These are phyloP conservation scores for Geranium incanum DNA, from an alignment of 441 rosid genomes.

Conservation along the genomic window DNA sequence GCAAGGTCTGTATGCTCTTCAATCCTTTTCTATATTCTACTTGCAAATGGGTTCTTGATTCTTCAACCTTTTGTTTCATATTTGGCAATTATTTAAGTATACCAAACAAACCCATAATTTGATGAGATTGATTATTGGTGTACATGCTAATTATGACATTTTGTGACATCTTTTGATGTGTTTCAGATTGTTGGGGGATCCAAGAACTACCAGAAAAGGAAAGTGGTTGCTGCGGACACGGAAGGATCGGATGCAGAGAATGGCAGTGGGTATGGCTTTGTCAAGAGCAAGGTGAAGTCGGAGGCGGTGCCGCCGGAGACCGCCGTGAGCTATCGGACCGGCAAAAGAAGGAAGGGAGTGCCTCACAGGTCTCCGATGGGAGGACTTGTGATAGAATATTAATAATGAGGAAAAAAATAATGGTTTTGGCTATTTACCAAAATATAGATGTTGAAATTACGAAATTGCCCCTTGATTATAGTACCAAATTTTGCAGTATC, in stretches of 20 bases:
- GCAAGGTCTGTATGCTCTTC: slow-evolving; percentile 19
- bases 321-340: slow-evolving; percentile 21
- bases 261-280: slow-evolving; percentile 18
- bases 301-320: slow-evolving; percentile 33
- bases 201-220: slow-evolving; percentile 27
- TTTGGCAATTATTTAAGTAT: not conserved
- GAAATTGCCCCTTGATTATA: too few species aligned
- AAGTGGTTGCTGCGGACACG: slow-evolving; percentile 13
- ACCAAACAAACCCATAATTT: not conserved
- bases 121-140: too few species aligned
- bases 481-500: too few species aligned
- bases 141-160: not conserved
- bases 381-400: slow-evolving; percentile 36
- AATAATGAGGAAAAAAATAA: not conserved
- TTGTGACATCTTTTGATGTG: not conserved
- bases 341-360: slow-evolving; percentile 43
- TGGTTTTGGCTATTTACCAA: too few species aligned
- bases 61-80: not conserved
- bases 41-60: not conserved
- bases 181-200: slow-evolving; percentile 37
- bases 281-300: slow-evolving; percentile 21
- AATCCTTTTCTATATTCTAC: too few species aligned
- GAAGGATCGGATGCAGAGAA: slow-evolving; percentile 30
- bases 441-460: too few species aligned
- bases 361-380: slow-evolving; percentile 44